phyloP scores from a whole-genome alignment of 108 stramenopile genomes.

The Bacterosira constricta region DNA sequence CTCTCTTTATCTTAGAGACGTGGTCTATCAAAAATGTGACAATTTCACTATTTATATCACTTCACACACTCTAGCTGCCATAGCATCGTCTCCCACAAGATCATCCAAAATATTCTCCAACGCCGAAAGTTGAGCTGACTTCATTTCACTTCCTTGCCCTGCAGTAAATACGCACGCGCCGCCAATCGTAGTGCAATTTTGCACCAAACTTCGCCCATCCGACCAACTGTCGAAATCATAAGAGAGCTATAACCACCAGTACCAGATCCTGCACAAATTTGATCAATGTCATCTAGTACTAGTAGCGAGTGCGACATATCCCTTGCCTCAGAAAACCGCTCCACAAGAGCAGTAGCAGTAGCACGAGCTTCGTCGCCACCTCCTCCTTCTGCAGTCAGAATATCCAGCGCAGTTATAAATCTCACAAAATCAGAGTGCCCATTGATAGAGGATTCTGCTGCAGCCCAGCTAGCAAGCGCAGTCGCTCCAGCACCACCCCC shows the following conservation, averaged over 20 bases:
- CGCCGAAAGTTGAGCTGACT: slow-evolving; percentile 38
- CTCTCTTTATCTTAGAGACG: too few relatives aligned
- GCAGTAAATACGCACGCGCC: slow-evolving; percentile 66
- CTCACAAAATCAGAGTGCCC: slow-evolving; percentile 70
- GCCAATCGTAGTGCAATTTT: slow-evolving; percentile 69
- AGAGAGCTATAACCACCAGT: slow-evolving; percentile 67
- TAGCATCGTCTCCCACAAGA: slow-evolving; percentile 57
- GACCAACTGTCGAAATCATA: slow-evolving; percentile 69
- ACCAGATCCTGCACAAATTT: slow-evolving; percentile 69
- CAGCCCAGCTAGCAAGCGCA: slow-evolving; percentile 52
- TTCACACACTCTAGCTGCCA: slow-evolving; percentile 50
- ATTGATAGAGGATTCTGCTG: slow-evolving; percentile 60
- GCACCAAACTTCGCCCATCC: slow-evolving; percentile 62
- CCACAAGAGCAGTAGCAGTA: slow-evolving; percentile 70
- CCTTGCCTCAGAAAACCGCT: slow-evolving; percentile 66
- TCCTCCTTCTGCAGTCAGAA: slow-evolving; percentile 57
- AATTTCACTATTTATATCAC: slow-evolving; percentile 17
- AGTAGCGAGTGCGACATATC: slow-evolving; percentile 68
- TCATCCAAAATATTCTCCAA: slow-evolving; percentile 59
- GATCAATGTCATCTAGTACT: slow-evolving; percentile 82
- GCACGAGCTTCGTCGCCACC: slow-evolving; percentile 75
- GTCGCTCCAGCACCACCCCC: slow-evolving; percentile 27
- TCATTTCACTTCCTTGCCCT: slow-evolving; percentile 6
- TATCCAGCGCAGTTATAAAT: slow-evolving; percentile 71
- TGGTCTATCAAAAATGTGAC: neutral